phyloP scores from a whole-genome alignment of 2,329 filamentous ascomycete genomes.

The Talaromyces sp. region DNA sequence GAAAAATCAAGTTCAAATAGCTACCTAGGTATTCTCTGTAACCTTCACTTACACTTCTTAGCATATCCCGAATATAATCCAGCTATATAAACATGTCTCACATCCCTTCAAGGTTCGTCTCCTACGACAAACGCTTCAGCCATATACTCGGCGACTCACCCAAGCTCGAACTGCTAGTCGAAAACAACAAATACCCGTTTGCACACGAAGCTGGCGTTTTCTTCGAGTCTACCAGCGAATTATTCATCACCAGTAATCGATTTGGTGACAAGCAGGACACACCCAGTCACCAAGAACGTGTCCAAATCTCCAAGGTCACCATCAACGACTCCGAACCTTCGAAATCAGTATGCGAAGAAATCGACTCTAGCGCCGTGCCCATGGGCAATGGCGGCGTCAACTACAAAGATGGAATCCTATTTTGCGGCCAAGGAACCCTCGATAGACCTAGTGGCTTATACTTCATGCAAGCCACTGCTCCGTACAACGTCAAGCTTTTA shows the following conservation, averaged over 20 bases:
- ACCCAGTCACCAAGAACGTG: not conserved
- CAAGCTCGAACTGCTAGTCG: not conserved
- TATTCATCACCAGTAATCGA: not conserved
- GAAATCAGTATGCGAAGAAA: not conserved
- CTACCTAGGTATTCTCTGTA: not conserved
- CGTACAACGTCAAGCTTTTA: constrained; percentile 11
- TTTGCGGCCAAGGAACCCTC: not conserved
- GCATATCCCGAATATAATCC: not conserved
- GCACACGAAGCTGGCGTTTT: not conserved
- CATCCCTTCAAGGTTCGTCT: not conserved
- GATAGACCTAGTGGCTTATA: not conserved
- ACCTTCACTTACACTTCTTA: not conserved
- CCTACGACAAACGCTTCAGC: not conserved
- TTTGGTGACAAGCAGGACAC: not conserved
- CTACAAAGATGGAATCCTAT: not conserved
- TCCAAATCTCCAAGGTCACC: not conserved
- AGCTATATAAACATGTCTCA: not conserved
- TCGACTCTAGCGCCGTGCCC: not conserved
- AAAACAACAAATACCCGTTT: not conserved
- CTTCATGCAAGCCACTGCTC: not conserved
- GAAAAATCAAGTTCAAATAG: too few species aligned
- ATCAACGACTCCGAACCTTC: not conserved
- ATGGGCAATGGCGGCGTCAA: not conserved
- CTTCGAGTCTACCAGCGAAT: not conserved
- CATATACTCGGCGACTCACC: not conserved